Base-by-base conservation (phyloP, 257 asterid genomes). In the Petunia secreta region DNA sequence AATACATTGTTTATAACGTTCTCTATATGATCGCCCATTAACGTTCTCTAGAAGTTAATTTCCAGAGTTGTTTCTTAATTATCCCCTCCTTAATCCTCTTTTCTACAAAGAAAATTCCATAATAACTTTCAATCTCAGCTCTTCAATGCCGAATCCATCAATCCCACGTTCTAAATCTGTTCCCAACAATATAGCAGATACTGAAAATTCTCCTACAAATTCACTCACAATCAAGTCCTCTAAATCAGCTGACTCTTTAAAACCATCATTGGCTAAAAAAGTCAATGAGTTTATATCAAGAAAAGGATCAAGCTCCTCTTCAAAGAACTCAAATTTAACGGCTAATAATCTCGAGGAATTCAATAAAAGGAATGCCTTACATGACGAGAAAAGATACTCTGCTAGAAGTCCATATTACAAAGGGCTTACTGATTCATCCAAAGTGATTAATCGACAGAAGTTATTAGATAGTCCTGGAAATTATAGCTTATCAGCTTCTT, bases 401-500 rank as follows among this genome's bases (percentile, higher is more conserved):
- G 63, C 73, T 44, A 86, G 87, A 81, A 92, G 96, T 85, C 94
- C 97, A 75, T 92, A 91, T 65, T 92, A 90, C 87, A 92, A 80
- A 84, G 97, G 97, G 0, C 81, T 92, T 64, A 90, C 91, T 2
- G 91, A 92, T 80, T 88, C 81, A 46, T 83, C 90, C 11, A 89
- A 86, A 2, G 87, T 38, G 10, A 84, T 87, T 83, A 90, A 85
- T 59, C 64, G 87, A 78, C 92, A 85, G 71, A 89, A 87, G 73
- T 63, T 69, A n/a, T 69, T 78, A 15, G 86, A 88, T 79, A 91
- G 88, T 5, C 88, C 88, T 3, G 81, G 89, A 44, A 91, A 90
- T 62, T 86, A 89, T 75, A 57, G 64, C 68, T 44, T 63, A 57
- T 85, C 57, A 9, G 86, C 87, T 11, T 71, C 60, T 50, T 48